These are phyloP conservation scores for Ascomycota sp. DNA, from an alignment of 2,329 filamentous ascomycete species.

Conservation along the genomic window DNA sequence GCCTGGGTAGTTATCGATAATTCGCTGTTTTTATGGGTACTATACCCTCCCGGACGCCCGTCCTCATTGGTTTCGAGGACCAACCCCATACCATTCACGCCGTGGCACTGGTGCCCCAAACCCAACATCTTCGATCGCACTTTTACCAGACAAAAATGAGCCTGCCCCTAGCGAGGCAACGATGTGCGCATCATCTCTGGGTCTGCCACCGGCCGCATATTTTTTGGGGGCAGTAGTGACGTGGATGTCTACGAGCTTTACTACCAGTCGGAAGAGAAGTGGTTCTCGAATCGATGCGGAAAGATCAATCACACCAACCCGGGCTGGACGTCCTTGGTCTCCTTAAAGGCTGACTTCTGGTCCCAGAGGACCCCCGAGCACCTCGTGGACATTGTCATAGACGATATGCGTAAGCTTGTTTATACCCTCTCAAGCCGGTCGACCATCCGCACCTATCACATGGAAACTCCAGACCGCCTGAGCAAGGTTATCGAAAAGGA, in stretches of 20 bases:
- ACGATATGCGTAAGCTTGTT: slow-evolving; percentile 71
- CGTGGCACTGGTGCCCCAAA: slow-evolving; percentile 73
- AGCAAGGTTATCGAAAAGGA: slow-evolving; percentile 46
- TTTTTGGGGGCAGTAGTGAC: slow-evolving; percentile 64
- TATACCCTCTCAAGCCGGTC: slow-evolving; percentile 81
- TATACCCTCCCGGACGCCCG: slow-evolving; percentile 83
- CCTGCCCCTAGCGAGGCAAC: slow-evolving; percentile 52
- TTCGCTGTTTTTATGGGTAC: slow-evolving; percentile 90
- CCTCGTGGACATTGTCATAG: slow-evolving; percentile 63
- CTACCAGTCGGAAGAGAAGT: slow-evolving; percentile 92
- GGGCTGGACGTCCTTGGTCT: slow-evolving; percentile 45
- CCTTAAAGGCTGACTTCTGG: slow-evolving; percentile 28
- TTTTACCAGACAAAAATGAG: slow-evolving; percentile 83
- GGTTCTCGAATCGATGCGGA: slow-evolving; percentile 77
- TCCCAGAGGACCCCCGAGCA: slow-evolving; percentile 34
- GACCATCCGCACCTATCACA: slow-evolving; percentile 78
- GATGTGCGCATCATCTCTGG: slow-evolving; percentile 63
- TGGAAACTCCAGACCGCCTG: slow-evolving; percentile 45
- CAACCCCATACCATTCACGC: slow-evolving; percentile 72
- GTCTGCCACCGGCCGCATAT: slow-evolving; percentile 74
- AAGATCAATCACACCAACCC: slow-evolving; percentile 76
- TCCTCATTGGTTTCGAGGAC: slow-evolving; percentile 82
- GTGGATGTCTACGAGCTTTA: slow-evolving; percentile 86
- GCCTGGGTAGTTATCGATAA: slow-evolving; percentile 95
- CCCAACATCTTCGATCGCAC: slow-evolving; percentile 68